Percentiles rank a stretch among this genome's conserved stretches.
Conservation (phyloP, 2,329 filamentous ascomycete species). For the Emydomyces testavorans region DNA sequence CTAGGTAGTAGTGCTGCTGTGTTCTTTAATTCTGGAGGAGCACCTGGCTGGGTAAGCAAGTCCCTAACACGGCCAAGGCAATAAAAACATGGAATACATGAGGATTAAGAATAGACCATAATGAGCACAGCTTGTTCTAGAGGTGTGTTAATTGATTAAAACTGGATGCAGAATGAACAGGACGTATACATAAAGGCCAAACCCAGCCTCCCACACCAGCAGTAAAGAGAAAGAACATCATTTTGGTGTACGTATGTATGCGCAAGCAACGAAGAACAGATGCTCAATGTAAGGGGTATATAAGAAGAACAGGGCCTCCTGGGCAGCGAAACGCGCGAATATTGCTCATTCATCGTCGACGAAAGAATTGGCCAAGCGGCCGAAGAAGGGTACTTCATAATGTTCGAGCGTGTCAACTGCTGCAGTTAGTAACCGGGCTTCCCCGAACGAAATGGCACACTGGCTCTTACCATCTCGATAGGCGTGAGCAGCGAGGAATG, state of each 20-base stretch:
- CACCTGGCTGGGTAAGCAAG: too few relatives aligned
- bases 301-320: not conserved
- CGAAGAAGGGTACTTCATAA: constrained; percentile 80
- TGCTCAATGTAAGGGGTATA: not conserved
- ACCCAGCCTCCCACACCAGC: not conserved
- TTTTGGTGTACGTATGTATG: not conserved
- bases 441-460: constrained; percentile 12
- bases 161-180: not conserved
- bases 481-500: constrained; percentile 62
- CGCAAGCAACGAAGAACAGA: not conserved
- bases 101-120: not conserved
- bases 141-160: not conserved
- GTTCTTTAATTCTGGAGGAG: too few relatives aligned
- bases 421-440: not conserved
- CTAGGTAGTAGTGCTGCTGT: too few relatives aligned
- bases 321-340: not conserved
- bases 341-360: constrained; percentile 67
- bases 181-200: not conserved
- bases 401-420: constrained; percentile 52
- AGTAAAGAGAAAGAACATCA: not conserved
- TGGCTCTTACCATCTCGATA: constrained; percentile 60
- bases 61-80: too few relatives aligned
- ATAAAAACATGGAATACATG: too few relatives aligned
- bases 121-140: not conserved
- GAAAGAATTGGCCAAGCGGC: constrained; percentile 72